Percentiles rank a stretch among this genome's conserved stretches.
Conservation (phyloP, 805 yeast species). For the Nakazawaea anatomiae region DNA sequence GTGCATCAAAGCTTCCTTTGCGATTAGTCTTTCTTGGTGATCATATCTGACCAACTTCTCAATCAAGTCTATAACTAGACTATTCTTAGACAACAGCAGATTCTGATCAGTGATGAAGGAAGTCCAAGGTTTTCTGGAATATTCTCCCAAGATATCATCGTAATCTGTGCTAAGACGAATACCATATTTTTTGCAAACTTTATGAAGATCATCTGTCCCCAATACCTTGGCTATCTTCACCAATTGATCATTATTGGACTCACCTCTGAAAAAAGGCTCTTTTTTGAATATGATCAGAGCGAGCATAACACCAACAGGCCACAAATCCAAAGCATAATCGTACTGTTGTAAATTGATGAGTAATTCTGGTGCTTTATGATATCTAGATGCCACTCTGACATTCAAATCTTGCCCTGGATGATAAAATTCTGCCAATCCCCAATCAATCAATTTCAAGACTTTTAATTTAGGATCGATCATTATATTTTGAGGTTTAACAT, state of each 20-base stretch:
- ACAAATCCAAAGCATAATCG: not conserved
- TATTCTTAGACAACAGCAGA: not conserved
- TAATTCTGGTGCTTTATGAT: not conserved
- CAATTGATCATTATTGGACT: not conserved
- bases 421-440: not conserved
- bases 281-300: not conserved
- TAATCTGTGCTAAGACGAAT: constrained; percentile 68
- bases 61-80: not conserved
- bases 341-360: not conserved
- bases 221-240: not conserved
- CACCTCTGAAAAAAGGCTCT: not conserved
- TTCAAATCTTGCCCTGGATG: not conserved
- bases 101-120: not conserved
- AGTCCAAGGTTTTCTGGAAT: not conserved
- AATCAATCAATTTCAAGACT: not conserved
- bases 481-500: not conserved
- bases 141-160: constrained; percentile 37
- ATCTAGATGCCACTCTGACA: not conserved
- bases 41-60: not conserved
- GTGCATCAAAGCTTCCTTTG: not conserved
- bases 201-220: constrained; percentile 30
- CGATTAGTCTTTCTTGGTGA: not conserved
- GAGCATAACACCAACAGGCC: not conserved
- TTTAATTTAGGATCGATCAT: not conserved
- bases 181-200: constrained; percentile 71